These are phyloP conservation scores for Paecilomyces sp. DNA, from an alignment of 2,329 filamentous ascomycete genomes.

Conservation along the genomic window DNA sequence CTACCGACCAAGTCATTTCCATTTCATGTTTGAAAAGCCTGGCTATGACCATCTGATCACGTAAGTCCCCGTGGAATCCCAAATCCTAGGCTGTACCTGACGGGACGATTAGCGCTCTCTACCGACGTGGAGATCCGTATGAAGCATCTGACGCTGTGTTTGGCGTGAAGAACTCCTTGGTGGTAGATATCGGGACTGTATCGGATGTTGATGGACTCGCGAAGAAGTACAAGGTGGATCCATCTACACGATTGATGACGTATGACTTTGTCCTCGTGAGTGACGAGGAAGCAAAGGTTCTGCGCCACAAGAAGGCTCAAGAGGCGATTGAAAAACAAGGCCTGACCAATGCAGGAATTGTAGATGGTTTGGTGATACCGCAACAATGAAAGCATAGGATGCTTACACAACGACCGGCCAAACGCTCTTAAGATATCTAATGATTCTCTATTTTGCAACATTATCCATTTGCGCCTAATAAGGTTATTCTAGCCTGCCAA, in stretches of 20 bases:
- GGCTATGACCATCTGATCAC: conserved; percentile 77
- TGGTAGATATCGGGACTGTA: conserved; percentile 54
- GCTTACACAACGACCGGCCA: no score
- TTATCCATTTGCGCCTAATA: no score
- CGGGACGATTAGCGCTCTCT: conserved; percentile 54
- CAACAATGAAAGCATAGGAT: no score
- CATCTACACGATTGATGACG: conserved; percentile 46
- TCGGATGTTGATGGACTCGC: conserved; percentile 42
- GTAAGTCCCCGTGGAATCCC: conserved; percentile 43
- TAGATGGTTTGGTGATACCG: no score
- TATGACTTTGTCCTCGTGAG: conserved; percentile 75
- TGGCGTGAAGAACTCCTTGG: conserved; percentile 72
- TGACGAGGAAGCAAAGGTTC: conserved; percentile 46
- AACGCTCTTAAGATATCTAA: no score
- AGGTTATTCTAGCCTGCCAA: no score
- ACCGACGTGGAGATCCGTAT: conserved; percentile 70
- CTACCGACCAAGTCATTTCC: conserved; percentile 70
- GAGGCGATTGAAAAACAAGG: no score
- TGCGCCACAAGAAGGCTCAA: no score
- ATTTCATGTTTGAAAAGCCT: conserved; percentile 80
- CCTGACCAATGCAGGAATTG: no score
- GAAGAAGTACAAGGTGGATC: conserved; percentile 54
- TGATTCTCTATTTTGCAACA: no score
- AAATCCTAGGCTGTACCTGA: no score
- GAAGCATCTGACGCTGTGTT: conserved; percentile 81